Evolutionary conservation across 495 filamentous ascomycete species (phyloP).

Genomic region (Ascodesmis nigricans): DNA sequence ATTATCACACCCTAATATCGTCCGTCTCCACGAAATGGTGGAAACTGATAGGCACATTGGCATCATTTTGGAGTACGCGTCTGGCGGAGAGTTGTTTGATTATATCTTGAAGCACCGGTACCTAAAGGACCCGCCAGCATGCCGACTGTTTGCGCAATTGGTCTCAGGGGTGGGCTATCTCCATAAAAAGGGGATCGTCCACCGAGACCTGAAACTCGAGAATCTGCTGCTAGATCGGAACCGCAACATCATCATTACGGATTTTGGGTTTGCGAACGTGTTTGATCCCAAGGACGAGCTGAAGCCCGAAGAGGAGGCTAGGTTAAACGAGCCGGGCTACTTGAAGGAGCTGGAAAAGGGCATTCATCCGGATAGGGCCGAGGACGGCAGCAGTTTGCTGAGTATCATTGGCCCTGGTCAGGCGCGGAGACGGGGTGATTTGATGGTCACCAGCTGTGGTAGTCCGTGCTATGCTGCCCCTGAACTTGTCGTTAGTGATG

Average conservation of each 20-base stretch:
- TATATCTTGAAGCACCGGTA: constrained; percentile 94
- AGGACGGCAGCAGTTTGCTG: constrained; percentile 19
- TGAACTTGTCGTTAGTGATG: constrained; percentile 93
- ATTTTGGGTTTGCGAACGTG: constrained; percentile 97
- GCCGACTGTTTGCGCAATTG: constrained; percentile 83
- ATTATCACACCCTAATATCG: constrained; percentile 86
- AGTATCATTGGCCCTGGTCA: constrained; percentile 21
- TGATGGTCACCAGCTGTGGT: constrained; percentile 65
- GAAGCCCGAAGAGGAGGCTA: constrained; percentile 70
- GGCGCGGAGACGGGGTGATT: constrained; percentile 37
- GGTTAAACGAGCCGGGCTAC: constrained; percentile 31
- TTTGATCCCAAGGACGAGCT: constrained; percentile 80
- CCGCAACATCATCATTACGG: constrained; percentile 96
- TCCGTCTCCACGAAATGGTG: constrained; percentile 92
- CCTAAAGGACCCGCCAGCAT: constrained; percentile 75
- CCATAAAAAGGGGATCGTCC: constrained; percentile 97
- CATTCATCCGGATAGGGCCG: constrained; percentile 17
- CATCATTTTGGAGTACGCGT: constrained; percentile 96
- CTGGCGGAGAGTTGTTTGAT: constrained; percentile 92
- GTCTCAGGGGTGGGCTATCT: constrained; percentile 94
- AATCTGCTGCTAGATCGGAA: constrained; percentile 91
- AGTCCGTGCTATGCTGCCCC: constrained; percentile 91
- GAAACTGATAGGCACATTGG: constrained; percentile 91
- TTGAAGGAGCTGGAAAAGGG: constrained; percentile 23
- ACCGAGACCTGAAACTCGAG: constrained; percentile 91